Conservation (phyloP, 148 eudicot species). For the Polygonum aviculare region DNA sequence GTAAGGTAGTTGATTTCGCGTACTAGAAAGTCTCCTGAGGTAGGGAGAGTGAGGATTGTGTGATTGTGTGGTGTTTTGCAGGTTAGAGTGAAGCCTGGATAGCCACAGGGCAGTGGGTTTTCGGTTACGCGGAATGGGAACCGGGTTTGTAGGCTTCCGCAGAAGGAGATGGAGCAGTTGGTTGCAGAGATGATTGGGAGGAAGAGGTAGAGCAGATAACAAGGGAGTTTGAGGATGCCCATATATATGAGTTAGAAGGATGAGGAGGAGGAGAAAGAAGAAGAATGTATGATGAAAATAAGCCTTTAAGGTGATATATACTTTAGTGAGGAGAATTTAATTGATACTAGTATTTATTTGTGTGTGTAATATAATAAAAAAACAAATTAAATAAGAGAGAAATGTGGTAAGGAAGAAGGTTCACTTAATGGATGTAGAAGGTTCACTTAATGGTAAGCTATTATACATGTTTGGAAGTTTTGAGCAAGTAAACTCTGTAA, state of each 20-base stretch:
- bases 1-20: conserved; percentile 35
- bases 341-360: background rate
- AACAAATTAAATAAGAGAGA: background rate
- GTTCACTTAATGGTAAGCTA: background rate
- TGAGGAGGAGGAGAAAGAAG: background rate
- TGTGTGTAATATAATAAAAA: background rate
- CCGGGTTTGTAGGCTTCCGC: conserved; percentile 26
- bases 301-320: background rate
- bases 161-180: conserved; percentile 26
- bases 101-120: conserved; percentile 36
- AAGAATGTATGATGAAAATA: background rate
- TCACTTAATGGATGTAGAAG: background rate
- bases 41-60: conserved; percentile 33
- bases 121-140: conserved; percentile 47
- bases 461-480: background rate
- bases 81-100: conserved; percentile 45
- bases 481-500: background rate
- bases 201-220: conserved; percentile 17
- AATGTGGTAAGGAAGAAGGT: background rate
- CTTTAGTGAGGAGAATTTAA: background rate
- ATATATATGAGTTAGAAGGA: conserved; percentile 9
- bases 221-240: conserved; percentile 25
- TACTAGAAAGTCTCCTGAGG: conserved; percentile 45
- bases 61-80: conserved; percentile 28
- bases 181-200: conserved; percentile 13